phyloP scores from a whole-genome alignment of 331 rosid genomes.

The Quercus phellos region DNA sequence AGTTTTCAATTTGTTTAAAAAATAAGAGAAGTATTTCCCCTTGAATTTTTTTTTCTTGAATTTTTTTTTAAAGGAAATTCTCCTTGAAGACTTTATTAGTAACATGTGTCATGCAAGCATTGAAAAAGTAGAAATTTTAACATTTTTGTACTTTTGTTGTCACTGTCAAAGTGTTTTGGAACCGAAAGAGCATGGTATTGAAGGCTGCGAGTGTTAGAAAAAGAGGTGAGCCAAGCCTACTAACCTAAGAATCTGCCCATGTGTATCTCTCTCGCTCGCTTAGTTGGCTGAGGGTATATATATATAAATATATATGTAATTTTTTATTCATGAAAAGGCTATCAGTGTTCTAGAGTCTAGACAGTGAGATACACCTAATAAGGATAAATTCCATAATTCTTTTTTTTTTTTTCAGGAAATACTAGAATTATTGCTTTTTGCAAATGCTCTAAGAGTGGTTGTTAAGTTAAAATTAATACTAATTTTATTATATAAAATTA shows the following conservation, averaged over 20 bases:
- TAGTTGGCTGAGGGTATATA: conserved; percentile 21
- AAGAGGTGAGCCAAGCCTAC: conserved; percentile 10
- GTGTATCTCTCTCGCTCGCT: conserved; percentile 9
- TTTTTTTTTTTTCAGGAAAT: neutral
- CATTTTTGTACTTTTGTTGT: too few relatives aligned
- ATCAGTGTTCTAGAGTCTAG: conserved; percentile 12
- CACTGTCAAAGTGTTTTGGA: neutral
- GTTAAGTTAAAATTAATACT: too few relatives aligned
- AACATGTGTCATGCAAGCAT: too few relatives aligned
- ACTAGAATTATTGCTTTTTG: too few relatives aligned
- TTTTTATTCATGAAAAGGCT: conserved; percentile 3
- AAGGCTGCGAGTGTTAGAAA: conserved; percentile 1
- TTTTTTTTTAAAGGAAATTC: too few relatives aligned
- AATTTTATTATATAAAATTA: too few relatives aligned
- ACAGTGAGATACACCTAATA: conserved; percentile 43
- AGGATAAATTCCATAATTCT: conserved; percentile 10
- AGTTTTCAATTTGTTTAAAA: too few relatives aligned
- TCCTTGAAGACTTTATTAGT: too few relatives aligned
- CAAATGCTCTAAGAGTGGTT: too few relatives aligned
- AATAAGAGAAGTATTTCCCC: too few relatives aligned
- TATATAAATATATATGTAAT: neutral
- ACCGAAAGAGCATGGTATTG: neutral
- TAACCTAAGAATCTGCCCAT: neutral
- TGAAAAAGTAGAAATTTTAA: too few relatives aligned
- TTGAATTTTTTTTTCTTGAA: too few relatives aligned